Evolutionary conservation across 306 rosid species (phyloP), one percentile per base, ranked within the genome.

Genomic region (Corylus americana): DNA sequence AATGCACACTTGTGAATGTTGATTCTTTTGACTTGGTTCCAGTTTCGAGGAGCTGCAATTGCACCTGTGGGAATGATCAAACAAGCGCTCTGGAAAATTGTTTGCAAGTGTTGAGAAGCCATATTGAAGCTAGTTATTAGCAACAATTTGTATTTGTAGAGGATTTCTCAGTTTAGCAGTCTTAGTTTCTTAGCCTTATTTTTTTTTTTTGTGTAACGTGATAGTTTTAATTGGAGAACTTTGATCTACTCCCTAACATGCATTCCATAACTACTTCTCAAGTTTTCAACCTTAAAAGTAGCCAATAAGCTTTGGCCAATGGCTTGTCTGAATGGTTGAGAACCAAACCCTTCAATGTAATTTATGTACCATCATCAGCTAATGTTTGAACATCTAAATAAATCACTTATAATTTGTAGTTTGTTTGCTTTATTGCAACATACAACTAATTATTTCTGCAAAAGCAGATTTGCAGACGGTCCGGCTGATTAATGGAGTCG

Each of bases 1-100:
- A 37, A 25, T 71, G 31, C 14, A 37, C 11, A 12, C 72, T 74
- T 55, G 48, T 73, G 51, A 71, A 72, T 77, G 61, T 31, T 85
- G 58, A 62, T 79, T 61, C 45, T 67, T 37, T 31, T 39, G n/a
- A 17, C 62, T 69, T 57, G 45, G 71, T 77, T 86, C 75, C 92
- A 93, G 98, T 89, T 89, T 84, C 85, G 87, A 74, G 98, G 98
- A 74, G 85, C 84, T 9, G 97, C 87, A 8, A 80, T 78, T 58
- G 91, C 97, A 51, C 88, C 97, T 2, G 83, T 66, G 31, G 82
- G 86, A 78, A 86, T 86, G 93, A 87, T 93, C 83, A 86, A 90
- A 81, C 90, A 89, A 80, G 90, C 88, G 42, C 90, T 93, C 11
- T 75, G 83, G 90, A 90, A 87, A 80, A 82, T 86, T 73, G 89